Evolutionary conservation across 2,329 filamentous ascomycete species (phyloP).

Genomic region (Neoarthrinium moseri): DNA sequence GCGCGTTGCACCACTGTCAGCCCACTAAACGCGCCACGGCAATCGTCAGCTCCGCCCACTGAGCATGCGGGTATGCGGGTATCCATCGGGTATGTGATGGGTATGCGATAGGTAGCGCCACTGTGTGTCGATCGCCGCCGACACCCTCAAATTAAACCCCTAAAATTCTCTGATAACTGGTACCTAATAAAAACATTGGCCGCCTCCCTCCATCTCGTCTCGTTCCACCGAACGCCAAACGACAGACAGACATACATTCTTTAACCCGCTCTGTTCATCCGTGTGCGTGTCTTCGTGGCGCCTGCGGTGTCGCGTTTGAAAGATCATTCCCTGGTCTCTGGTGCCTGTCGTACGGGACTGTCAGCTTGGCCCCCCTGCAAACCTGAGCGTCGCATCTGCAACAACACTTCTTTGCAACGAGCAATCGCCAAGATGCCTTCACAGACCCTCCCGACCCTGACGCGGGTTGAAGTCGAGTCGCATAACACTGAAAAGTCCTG

Average conservation of each 20-base stretch:
- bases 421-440: conserved; percentile 65
- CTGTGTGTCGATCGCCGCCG: conserved; percentile 8
- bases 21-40: conserved; percentile 9
- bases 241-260: neutral
- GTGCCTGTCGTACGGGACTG: no score
- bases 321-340: no score
- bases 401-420: neutral
- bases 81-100: no score
- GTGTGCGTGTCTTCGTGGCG: no score
- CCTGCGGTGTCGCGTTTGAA: no score
- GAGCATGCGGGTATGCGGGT: no score
- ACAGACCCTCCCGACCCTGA: conserved; percentile 79
- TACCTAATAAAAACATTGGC: neutral
- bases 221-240: neutral
- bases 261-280: no score
- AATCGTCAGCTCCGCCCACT: conserved; percentile 1
- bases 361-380: neutral
- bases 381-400: neutral
- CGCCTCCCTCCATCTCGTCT: neutral
- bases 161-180: conserved; percentile 4
- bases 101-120: conserved; percentile 10
- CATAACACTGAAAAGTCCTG: conserved; percentile 82
- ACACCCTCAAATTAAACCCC: conserved; percentile 9
- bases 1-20: conserved; percentile 10
- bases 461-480: conserved; percentile 73